Percentiles rank a stretch among this genome's conserved stretches.
Conservation (phyloP, 257 asterid species). For the Cynanchum wilfordii region DNA sequence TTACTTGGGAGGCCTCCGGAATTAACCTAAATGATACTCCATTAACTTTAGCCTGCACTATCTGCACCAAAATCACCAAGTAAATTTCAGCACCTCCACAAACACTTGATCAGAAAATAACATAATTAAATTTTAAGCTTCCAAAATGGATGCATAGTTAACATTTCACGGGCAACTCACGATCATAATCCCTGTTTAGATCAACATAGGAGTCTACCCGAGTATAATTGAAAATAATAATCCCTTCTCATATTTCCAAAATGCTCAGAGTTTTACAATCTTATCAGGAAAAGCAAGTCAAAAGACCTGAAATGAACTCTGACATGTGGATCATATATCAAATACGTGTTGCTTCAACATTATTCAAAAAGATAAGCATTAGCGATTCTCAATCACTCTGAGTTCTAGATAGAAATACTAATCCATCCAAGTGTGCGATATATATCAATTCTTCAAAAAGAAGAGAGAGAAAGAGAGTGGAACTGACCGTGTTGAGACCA, state of each 20-base stretch:
- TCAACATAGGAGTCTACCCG: background rate
- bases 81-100: background rate
- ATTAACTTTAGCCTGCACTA: constrained; percentile 73
- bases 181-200: background rate
- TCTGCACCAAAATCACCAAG: constrained; percentile 44
- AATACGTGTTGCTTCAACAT: background rate
- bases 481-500: constrained; percentile 69
- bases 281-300: background rate
- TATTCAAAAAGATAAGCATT: background rate
- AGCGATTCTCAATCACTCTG: background rate
- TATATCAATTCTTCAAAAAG: background rate
- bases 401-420: background rate
- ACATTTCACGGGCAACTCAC: background rate
- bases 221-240: background rate
- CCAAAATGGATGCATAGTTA: background rate
- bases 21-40: constrained; percentile 87
- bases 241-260: background rate
- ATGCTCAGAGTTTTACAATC: background rate
- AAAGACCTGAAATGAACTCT: background rate
- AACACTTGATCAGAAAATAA: background rate
- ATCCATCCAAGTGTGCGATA: background rate
- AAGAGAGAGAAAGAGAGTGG: background rate
- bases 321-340: background rate
- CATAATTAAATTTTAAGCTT: background rate
- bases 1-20: constrained; percentile 87